A percentile compares a stretch with the other conserved stretches of the same genome.
phyloP scores from a whole-genome alignment of 2,329 filamentous ascomycete species.

The Rugonectria rugulosa region DNA sequence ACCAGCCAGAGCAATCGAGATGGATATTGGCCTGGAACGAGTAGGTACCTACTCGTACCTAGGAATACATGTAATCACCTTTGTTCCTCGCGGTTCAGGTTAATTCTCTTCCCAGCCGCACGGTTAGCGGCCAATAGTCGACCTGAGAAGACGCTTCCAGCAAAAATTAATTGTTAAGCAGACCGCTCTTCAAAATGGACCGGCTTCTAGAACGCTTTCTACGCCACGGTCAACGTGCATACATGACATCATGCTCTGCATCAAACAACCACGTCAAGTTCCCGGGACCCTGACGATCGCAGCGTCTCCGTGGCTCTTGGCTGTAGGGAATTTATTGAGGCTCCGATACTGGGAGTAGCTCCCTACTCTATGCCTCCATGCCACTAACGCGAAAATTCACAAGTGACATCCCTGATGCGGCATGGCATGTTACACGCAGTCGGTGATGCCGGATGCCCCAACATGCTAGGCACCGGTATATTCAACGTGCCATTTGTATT shows the following conservation, averaged over 20 bases:
- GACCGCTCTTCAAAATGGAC: constrained; percentile 27
- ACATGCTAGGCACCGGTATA: neutral
- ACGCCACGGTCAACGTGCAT: constrained; percentile 6
- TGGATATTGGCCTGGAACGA: too few relatives aligned
- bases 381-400: neutral
- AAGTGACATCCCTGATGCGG: constrained; percentile 1
- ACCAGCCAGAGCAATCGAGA: too few relatives aligned
- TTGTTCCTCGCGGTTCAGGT: too few relatives aligned
- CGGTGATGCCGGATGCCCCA: constrained; percentile 19
- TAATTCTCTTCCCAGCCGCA: constrained; percentile 8
- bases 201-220: constrained; percentile 19
- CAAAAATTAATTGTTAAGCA: constrained; percentile 35
- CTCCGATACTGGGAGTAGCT: neutral
- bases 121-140: constrained; percentile 4
- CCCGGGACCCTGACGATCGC: constrained; percentile 4
- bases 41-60: too few relatives aligned
- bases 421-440: constrained; percentile 30
- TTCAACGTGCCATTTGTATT: too few relatives aligned
- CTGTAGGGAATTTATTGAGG: too few relatives aligned
- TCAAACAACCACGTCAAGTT: constrained; percentile 5
- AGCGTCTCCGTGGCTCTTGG: too few relatives aligned
- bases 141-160: neutral
- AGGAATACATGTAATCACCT: too few relatives aligned
- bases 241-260: constrained; percentile 24
- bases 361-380: neutral